Evolutionary conservation across 2,329 filamentous ascomycete genomes (phyloP).

Genomic region (Trichoderma semiorbis): DNA sequence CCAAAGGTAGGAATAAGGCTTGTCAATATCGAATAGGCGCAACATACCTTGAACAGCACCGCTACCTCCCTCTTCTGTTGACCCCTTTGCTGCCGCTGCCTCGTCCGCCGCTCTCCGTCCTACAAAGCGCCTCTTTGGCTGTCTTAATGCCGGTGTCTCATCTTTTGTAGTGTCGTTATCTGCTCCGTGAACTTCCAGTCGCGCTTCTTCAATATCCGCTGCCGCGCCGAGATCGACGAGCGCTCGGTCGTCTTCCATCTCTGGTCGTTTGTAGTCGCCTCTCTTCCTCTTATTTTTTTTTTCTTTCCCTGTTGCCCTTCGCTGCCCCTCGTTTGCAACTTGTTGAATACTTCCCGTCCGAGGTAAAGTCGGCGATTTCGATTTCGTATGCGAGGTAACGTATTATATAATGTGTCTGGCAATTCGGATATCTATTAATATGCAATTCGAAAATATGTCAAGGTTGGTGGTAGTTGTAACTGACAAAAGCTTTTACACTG

Average conservation of each 20-base stretch:
- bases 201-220: constrained; percentile 57
- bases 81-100: constrained; percentile 48
- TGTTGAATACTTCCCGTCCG: background rate
- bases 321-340: background rate
- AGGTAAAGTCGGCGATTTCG: background rate
- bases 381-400: background rate
- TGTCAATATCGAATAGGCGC: background rate
- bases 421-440: background rate
- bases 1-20: background rate
- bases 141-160: constrained; percentile 51
- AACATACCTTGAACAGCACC: constrained; percentile 51
- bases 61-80: constrained; percentile 26
- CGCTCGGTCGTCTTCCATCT: constrained; percentile 76
- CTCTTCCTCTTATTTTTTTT: background rate
- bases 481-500: constrained; percentile 8
- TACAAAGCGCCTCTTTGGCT: constrained; percentile 90
- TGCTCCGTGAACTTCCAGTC: constrained; percentile 31
- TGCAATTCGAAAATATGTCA: background rate
- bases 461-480: background rate
- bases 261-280: background rate
- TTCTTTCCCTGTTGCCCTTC: background rate
- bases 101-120: constrained; percentile 72
- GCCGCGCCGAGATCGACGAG: constrained; percentile 68
- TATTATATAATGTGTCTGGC: background rate
- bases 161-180: constrained; percentile 28